These are phyloP conservation scores for Cytospora paraplurivora DNA, from an alignment of 2,329 filamentous ascomycete genomes.

Conservation along the genomic window DNA sequence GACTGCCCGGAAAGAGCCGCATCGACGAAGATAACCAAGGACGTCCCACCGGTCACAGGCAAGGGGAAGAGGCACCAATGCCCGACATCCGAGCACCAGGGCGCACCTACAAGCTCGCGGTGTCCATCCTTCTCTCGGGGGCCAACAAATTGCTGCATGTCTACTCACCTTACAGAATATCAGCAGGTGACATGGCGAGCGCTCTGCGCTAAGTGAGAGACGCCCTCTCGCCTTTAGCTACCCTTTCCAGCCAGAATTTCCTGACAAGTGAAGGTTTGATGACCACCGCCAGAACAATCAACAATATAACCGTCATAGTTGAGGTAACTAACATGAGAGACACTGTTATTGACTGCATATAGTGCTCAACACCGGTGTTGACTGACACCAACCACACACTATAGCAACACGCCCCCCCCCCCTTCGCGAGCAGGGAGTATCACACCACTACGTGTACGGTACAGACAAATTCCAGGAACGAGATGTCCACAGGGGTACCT, in stretches of 20 bases:
- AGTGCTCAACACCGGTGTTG: slow-evolving; percentile 4
- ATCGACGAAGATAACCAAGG: background rate
- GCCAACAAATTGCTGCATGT: background rate
- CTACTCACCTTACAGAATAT: background rate
- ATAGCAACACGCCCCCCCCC: background rate
- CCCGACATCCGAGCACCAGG: background rate
- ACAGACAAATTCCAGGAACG: slow-evolving; percentile 5
- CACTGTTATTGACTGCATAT: background rate
- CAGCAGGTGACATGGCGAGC: background rate
- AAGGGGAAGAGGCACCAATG: background rate
- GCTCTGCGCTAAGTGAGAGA: background rate
- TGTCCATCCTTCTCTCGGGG: background rate
- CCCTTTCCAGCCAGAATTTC: background rate
- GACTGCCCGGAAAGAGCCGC: slow-evolving; percentile 1
- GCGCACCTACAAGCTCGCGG: background rate
- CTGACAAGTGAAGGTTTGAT: background rate
- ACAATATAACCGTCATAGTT: background rate
- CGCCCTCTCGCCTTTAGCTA: background rate
- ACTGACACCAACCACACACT: background rate
- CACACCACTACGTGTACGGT: background rate
- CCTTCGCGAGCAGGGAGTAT: background rate
- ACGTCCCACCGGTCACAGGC: background rate
- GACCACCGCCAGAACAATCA: background rate
- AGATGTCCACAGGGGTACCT: slow-evolving; percentile 3
- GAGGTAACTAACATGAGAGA: background rate